Evolutionary conservation across 192 early-diverging fungal species (phyloP), one percentile per base, ranked within the genome.

Genomic region (Neocallimastix lanati): DNA sequence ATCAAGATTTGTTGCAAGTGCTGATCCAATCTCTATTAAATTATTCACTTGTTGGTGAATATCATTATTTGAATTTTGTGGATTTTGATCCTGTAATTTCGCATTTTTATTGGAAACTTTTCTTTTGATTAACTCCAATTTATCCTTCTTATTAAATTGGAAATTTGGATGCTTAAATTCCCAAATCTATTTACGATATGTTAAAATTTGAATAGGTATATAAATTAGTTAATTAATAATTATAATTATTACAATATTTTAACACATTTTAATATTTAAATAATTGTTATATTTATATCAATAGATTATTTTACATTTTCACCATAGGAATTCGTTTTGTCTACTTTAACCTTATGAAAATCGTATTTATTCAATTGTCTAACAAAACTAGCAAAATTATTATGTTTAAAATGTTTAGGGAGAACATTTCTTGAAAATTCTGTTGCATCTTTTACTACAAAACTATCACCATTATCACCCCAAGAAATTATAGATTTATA

Each of bases 351-450:
- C 83, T 93, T 94, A 84, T 92, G 91, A 82, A 94, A 94, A 79
- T 89, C 92, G 79, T 93, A 93, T 81, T 91, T 93, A 85, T 93
- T 93, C n/a, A 92, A 87, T 79, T 93, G 92, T 13, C 92, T 94
- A 1, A 67, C 50, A 27, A 67, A 67, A 67, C 50, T 67, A 67
- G 50, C 50, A 67, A 67, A 67, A 67, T 67, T 67, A 83, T 93
- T 94, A 83, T 96, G 95, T 83, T 95, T 95, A 82, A 95, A 96
- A 81, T 94, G 92, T 82, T 93, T 91, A 28, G 94, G 94, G 76
- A 96, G 83, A 0, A 96, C 88, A 13, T 83, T 85, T 78, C 89
- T 91, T 28, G 92, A 91, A 80, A 97, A 93, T 78, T 93, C 93
- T 18, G 92, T 93, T 12, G 92, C 92, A 78, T 96, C 94, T 78